Evolutionary conservation across 208 protist species (phyloP).

Genomic region (Jaenimonas drosophilae): DNA sequence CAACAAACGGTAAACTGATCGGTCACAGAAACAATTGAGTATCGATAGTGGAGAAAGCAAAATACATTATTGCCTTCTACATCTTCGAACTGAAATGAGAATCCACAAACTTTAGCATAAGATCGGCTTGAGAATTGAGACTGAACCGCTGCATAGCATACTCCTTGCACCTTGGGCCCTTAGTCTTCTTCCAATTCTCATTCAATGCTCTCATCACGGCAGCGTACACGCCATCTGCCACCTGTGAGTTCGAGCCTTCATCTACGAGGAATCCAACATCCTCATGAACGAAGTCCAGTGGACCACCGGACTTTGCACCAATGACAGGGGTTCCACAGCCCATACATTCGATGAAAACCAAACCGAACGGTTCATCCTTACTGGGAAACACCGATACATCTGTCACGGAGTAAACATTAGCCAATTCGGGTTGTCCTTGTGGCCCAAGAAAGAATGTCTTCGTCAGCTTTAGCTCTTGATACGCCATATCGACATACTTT

Average conservation of each 20-base stretch:
- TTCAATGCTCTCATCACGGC: slow-evolving; percentile 36
- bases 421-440: slow-evolving; percentile 44
- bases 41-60: too few relatives aligned
- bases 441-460: slow-evolving; percentile 65
- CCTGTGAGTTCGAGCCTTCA: slow-evolving; percentile 44
- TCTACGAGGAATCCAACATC: slow-evolving; percentile 56
- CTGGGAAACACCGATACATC: slow-evolving; percentile 64
- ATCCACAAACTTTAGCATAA: slow-evolving; percentile 42
- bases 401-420: slow-evolving; percentile 44
- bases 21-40: too few relatives aligned
- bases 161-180: slow-evolving; percentile 33
- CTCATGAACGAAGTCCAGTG: slow-evolving; percentile 64
- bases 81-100: slow-evolving; percentile 24
- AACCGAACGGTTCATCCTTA: slow-evolving; percentile 69
- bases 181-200: slow-evolving; percentile 66
- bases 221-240: slow-evolving; percentile 31
- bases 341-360: slow-evolving; percentile 81
- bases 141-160: slow-evolving; percentile 58
- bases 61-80: too few relatives aligned
- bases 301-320: slow-evolving; percentile 64
- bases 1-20: too few relatives aligned
- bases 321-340: slow-evolving; percentile 69
- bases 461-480: slow-evolving; percentile 34
- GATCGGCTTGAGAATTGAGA: slow-evolving; percentile 25
- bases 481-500: slow-evolving; percentile 58